Evolutionary conservation across 2,329 filamentous ascomycete species (phyloP), one percentile per base, ranked within the genome.

Genomic region (Thermothelomyces thermophilus): DNA sequence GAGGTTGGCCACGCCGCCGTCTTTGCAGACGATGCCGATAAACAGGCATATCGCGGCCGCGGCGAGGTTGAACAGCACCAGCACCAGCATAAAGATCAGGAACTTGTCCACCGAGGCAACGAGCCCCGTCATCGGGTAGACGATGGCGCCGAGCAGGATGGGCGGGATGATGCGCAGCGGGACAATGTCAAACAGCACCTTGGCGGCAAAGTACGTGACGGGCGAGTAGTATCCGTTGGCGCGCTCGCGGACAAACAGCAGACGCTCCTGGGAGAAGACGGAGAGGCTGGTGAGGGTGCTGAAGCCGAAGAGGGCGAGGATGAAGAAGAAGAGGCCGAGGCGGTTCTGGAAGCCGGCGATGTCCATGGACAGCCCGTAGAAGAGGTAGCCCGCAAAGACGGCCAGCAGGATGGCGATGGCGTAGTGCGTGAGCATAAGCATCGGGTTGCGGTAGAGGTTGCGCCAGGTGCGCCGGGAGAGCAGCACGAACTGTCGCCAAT

Each of bases 381-480:
- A 98, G 11, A 98, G 77, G 68, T 87, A 97, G 3, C 93, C 93
- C 2, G 91, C 90, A 51, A 98, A 86, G 5, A 97, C 91, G 1
- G 90, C 93, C 5, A 98, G 79, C 0, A 97, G 72, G 53, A 98
- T 97, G 7, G 93, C 90, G 58, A 96, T 97, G 33, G 93, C 93
- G 64, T 97, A 98, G 69, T 98, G 93, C 0, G 90, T 96, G 51
- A 98, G 79, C 93, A 98, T 98, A 52, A 98, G 74, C 80, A 97
- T 90, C 1, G 93, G 93, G 66, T 98, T 96, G 50, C 93, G 84
- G 72, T 98, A 97, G 6, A 98, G 76, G 64, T 98, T 98, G 64
- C 87, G 90, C 91, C 91, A 98, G 0, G 93, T 98, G 40, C 93
- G 82, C 61, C 83, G 79, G 0, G 91, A 95, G 11, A 98, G 74